phyloP scores from a whole-genome alignment of 331 rosid species.

The Saraca asoca region DNA sequence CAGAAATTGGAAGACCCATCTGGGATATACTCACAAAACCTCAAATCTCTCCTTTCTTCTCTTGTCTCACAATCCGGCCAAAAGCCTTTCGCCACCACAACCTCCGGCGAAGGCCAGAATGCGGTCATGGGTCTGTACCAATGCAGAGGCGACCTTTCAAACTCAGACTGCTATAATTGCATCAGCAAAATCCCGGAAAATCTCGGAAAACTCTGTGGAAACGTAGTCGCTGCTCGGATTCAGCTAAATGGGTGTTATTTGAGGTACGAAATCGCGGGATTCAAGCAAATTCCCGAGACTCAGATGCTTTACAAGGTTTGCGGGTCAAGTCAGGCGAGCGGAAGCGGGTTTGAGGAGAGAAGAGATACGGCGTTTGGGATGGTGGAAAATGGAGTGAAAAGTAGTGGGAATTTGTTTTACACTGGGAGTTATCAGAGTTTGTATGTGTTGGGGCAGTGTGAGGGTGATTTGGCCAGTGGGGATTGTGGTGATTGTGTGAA shows the following conservation, averaged over 20 bases:
- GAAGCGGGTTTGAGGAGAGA: slow-evolving; percentile 56
- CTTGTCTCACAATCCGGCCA: slow-evolving; percentile 56
- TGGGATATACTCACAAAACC: slow-evolving; percentile 53
- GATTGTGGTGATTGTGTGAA: slow-evolving; percentile 74
- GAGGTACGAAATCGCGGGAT: slow-evolving; percentile 69
- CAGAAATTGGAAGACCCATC: slow-evolving; percentile 63
- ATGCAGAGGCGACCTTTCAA: slow-evolving; percentile 86
- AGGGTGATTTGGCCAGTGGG: slow-evolving; percentile 58
- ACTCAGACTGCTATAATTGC: slow-evolving; percentile 60
- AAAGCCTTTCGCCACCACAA: slow-evolving; percentile 56
- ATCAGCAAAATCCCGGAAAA: slow-evolving; percentile 50
- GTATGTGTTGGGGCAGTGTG: slow-evolving; percentile 87
- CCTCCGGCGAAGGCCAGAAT: slow-evolving; percentile 56
- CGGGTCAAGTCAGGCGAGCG: slow-evolving; percentile 46
- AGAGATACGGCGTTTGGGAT: slow-evolving; percentile 64
- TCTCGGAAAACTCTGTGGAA: slow-evolving; percentile 55
- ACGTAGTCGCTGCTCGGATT: slow-evolving; percentile 63
- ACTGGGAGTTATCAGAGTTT: slow-evolving; percentile 67
- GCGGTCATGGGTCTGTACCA: slow-evolving; percentile 65
- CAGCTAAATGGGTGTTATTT: slow-evolving; percentile 82
- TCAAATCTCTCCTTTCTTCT: slow-evolving; percentile 53
- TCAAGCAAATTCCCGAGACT: slow-evolving; percentile 51
- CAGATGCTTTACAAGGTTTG: slow-evolving; percentile 69
- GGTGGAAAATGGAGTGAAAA: slow-evolving; percentile 63
- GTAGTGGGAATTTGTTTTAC: slow-evolving; percentile 57